Evolutionary conservation across 768 basidiomycete species (phyloP), one percentile per base, ranked within the genome.

Genomic region (Boletus subcaerulescens): DNA sequence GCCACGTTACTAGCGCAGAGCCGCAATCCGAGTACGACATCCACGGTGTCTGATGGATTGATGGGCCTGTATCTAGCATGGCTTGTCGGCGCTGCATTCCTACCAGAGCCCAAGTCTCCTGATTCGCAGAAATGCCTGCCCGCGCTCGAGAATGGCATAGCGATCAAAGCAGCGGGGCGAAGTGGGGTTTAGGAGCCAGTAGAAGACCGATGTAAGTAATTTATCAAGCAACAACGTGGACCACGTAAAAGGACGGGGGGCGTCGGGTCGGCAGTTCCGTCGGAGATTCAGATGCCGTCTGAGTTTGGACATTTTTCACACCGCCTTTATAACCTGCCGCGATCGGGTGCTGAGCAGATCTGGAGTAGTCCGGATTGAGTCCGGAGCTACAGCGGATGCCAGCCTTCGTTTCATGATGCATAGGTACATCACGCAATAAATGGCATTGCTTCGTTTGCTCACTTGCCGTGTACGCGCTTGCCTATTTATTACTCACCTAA

Each of bases 1-100:
- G 72, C 71, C n/a, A 76, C 79, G 1, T 39, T 65, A 12, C 67
- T 98, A 40, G 71, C 91, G 44, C 64, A 62, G 24, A 72, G 78
- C 61, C 70, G 80, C 65, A 53, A 66, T 55, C 65, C 65, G 11
- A 61, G 62, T 35, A 74, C 73, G 15, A 39, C 53, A 45, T 74
- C 71, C 58, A 91, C 91, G 0, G 93, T 98, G 38, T 82, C 85
- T 48, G 84, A 86, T 31, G 76, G 75, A 20, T 71, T 94, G 47
- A 83, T 97, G 79, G 95, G 93, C 1, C 74, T 83, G 61, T 99
- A 99, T 70, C 73, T 99, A 17, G 84, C 93, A 8, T 99, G 97
- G 97, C 78, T 98, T 18, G 80, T 98, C 39, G 81, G 81, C 4
- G 93, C 89, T 5, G 89, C 75, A 6, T 98, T 98, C 77, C 74